Evolutionary conservation across 495 filamentous ascomycete species (phyloP), one percentile per base, ranked within the genome.

Genomic region (Acidiella bohemica): DNA sequence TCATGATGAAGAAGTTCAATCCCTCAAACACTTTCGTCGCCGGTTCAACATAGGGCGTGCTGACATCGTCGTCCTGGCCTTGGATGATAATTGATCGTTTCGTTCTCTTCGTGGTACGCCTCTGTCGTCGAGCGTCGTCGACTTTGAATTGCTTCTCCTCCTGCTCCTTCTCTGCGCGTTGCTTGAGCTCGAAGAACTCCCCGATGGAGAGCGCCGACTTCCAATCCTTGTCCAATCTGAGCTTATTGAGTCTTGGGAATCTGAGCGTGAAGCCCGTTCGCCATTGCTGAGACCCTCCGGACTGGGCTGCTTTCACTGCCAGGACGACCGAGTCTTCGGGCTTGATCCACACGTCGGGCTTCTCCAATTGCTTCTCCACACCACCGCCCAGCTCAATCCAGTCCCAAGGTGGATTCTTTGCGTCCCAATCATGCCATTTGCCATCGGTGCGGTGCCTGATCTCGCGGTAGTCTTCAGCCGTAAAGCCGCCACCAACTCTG

Each of bases 401-500:
- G 22, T 81, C 68, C 7, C 67, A 76, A 0, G 92, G 92, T 13
- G 90, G 90, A 32, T 72, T 75, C 35, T 78, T 78, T 1, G 68
- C 41, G 57, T 94, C 80, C 84, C 84, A 97, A 13, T 81, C 70
- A 4, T 71, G 66, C 92, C 92, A 97, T 53, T 93, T 92, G 11
- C 79, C 84, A 33, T 93, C 81, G 0, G 92, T 96, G 23, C 73
- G 72, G 52, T 93, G 82, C 1, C 77, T 67, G 27, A 97, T 74
- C 32, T 76, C 73, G 0, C 75, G 76, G 49, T 92, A 94, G 52
- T 97, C 92, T 41, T 77, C 72, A 4, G 79, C 82, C 21, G 74
- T 80, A 49, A 96, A 84, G 0, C 90, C 90, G 36, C 92, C 90
- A 26, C 90, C 90, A 17, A 96, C 90, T 59, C 93, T 96, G 64